Evolutionary conservation across 2,329 filamentous ascomycete species (phyloP), one percentile per base, ranked within the genome.

Genomic region (Madurella fahalii): DNA sequence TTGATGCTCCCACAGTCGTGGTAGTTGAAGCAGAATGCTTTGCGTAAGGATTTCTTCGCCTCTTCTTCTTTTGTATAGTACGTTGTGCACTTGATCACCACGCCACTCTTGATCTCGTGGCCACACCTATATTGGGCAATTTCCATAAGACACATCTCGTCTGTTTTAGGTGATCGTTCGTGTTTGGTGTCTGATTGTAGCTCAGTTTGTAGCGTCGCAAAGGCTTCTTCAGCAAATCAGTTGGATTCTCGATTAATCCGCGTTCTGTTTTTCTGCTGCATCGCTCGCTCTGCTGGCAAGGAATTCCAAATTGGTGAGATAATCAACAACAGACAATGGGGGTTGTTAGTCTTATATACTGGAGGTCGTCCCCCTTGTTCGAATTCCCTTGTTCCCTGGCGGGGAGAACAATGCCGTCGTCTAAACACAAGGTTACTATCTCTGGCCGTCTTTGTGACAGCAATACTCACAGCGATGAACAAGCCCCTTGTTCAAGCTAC

Each of bases 281-380:
- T 25, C 51, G 53, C 17, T 44, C 48, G 16, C 48, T 51, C 17
- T 31, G 43, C 31, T 44, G 51, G 17, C 25, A 18, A 13, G 20
- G 12, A 13, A 32, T 40, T 12, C 43, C 39, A 5, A 20, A 8
- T 9, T 39, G 8, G 11, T 47, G 25, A 25, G 25, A 25, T 7
- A 25, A 25, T 25, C 25, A 25, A 7, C 25, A 25, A 7, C 25
- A 25, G 25, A 25, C 25, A 25, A 25, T 25, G 25, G 7, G 4
- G 25, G 25, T 25, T 25, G 25, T 25, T 25, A 7, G 7, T 25
- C 7, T 25, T 25, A 25, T 25, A 25, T 25, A 25, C 25, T 25
- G 25, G 25, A 4, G 25, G 7, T 25, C 25, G 25, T 25, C 25
- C 25, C 25, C 4, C 7, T 25, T 25, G 25, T 25, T 7, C 25